Evolutionary conservation across 805 yeast species (phyloP), one percentile per base, ranked within the genome.

Genomic region (Candida broadrunensis): DNA sequence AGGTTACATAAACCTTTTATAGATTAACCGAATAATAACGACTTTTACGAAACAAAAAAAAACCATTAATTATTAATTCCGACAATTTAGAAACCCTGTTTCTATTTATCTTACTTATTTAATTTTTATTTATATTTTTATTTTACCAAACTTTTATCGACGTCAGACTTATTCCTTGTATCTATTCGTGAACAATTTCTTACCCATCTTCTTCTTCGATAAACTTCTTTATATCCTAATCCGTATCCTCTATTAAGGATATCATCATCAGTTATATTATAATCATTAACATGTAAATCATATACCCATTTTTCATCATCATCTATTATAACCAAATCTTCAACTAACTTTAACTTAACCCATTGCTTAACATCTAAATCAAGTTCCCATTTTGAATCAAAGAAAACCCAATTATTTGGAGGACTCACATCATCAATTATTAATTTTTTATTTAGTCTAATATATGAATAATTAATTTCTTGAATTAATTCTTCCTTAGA

Each of bases 241-340:
- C 54, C 30, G 48, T 56, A 15, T 5, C 32, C 32, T 19, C 46
- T 48, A 16, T 45, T 49, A 43, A 42, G 46, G 15, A 44, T 39
- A 7, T 23, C 42, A 37, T 60, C 52, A 40, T 52, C 57, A 16
- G 41, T 50, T n/a, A 57, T 56, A 29, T 29, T 15, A n/a, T 15
- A 5, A 15, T 15, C 18, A 29, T 15, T 15, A 14, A 29, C 32
- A 15, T 29, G 32, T 15, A 60, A 55, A 58, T 88, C 96, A 57
- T 88, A 88, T 15, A 86, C 91, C 96, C 96, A 88, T 59, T 88
- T 88, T 31, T 84, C 85, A 41, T 81, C 89, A 21, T 76, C 67
- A 61, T 88, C 95, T 16, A 85, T 69, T 16, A 69, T 72, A 13
- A 83, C 79, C 34, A 78, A 60, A 42, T 77, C 83, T 21, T 51